Conservation (phyloP, 1,284 basidiomycete species). For the Ceratorhiza oryzae-sativae region DNA sequence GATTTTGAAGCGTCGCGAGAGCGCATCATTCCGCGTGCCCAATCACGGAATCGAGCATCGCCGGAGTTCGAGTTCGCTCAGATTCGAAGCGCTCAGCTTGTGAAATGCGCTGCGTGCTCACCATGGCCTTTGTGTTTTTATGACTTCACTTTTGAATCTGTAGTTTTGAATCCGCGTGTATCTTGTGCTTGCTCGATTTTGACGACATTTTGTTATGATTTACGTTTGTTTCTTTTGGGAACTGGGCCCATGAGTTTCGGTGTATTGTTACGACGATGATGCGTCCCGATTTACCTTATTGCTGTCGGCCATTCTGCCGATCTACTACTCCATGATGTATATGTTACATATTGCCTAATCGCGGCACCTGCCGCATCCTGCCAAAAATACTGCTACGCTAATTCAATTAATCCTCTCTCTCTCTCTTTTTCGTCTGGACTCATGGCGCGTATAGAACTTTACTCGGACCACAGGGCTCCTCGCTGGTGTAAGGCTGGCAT, state of each 20-base stretch:
- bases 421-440: too few species aligned
- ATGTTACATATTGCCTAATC: constrained; percentile 35
- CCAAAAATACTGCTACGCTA: not conserved
- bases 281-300: not conserved
- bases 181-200: constrained; percentile 4
- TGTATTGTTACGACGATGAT: constrained; percentile 4
- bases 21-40: constrained; percentile 12
- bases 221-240: constrained; percentile 18
- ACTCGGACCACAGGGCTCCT: too few species aligned
- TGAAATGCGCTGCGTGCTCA: not conserved
- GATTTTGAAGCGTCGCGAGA: constrained; percentile 36
- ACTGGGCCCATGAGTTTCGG: constrained; percentile 1
- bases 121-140: not conserved
- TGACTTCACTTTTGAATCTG: not conserved
- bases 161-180: constrained; percentile 2
- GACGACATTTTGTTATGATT: constrained; percentile 10
- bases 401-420: not conserved
- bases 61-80: constrained; percentile 33
- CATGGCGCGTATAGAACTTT: too few species aligned
- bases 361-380: constrained; percentile 31
- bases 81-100: constrained; percentile 30
- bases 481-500: too few species aligned
- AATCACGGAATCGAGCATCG: constrained; percentile 12
- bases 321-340: constrained; percentile 3
- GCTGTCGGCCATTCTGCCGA: not conserved